These are phyloP conservation scores for Zygoascus hellenicus DNA, from an alignment of 1,139 yeast species.

Conservation along the genomic window DNA sequence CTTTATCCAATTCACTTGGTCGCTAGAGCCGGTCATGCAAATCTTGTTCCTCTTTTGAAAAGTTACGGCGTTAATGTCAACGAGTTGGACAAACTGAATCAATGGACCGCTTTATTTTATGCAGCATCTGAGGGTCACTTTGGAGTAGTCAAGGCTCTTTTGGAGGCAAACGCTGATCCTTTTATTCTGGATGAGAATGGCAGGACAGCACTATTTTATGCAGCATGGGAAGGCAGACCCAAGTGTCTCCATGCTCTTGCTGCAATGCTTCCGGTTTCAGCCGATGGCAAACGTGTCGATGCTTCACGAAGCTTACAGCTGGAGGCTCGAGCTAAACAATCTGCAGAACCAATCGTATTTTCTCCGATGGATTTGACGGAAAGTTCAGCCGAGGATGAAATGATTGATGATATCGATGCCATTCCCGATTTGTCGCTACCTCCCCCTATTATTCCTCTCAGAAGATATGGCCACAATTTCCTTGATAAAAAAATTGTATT, in stretches of 20 bases:
- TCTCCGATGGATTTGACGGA: slow-evolving; percentile 6
- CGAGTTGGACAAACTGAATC: slow-evolving; percentile 73
- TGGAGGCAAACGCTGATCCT: slow-evolving; percentile 67
- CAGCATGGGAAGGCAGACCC: slow-evolving; percentile 91
- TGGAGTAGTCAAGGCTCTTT: slow-evolving; percentile 61
- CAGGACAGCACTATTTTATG: slow-evolving; percentile 75
- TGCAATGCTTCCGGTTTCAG: slow-evolving; percentile 16
- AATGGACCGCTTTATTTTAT: slow-evolving; percentile 92
- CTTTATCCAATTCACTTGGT: slow-evolving; percentile 82
- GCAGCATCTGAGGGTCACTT: slow-evolving; percentile 84
- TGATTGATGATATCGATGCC: slow-evolving; percentile 47
- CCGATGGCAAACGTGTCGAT: slow-evolving; percentile 15
- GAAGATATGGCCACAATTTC: slow-evolving; percentile 94
- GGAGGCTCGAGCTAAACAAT: slow-evolving; percentile 2
- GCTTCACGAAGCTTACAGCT: slow-evolving; percentile 18
- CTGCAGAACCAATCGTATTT: neutral
- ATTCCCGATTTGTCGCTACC: slow-evolving; percentile 91
- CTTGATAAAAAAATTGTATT: slow-evolving; percentile 75
- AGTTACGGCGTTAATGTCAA: slow-evolving; percentile 75
- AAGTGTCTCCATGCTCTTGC: slow-evolving; percentile 65
- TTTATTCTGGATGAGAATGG: slow-evolving; percentile 79
- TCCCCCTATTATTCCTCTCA: slow-evolving; percentile 89
- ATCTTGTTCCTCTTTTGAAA: slow-evolving; percentile 61
- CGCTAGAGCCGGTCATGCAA: slow-evolving; percentile 74
- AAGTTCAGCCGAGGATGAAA: slow-evolving; percentile 15